Evolutionary conservation across 106 monocot species (phyloP), one percentile per base, ranked within the genome.

Genomic region (Apostasia ramifera): DNA sequence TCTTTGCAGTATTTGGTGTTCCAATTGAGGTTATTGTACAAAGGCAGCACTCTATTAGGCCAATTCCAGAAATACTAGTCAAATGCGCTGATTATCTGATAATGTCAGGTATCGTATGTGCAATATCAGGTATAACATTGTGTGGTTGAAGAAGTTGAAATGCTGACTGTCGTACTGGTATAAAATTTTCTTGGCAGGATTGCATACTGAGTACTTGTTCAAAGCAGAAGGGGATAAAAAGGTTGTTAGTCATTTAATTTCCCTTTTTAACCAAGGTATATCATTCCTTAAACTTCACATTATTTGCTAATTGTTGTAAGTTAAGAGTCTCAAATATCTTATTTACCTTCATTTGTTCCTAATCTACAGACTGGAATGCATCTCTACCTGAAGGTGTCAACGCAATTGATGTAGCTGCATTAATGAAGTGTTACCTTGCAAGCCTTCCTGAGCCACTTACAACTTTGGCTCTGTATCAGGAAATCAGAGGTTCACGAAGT

Each of bases 391-490:
- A 91, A 48, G 86, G 88, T 82, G 71, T 79, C 44, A 85, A 58
- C 44, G 76, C 95, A 53, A 59, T 80, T 48, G 84, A 95, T 54
- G 85, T 91, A 74, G 91, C 88, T 40, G 79, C 88, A 53, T 61
- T 88, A 39, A 76, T 95, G 41, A 95, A 95, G 69, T 91, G 81
- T 69, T 95, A 95, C 68, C 84, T 95, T 63, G 88, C 88, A 51
- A 88, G 88, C 70, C 85, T 95, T 57, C 95, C 95, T 71, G 91
- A 95, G 78, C 91, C 95, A 55, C 88, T 95, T 39, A 84, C 83
- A 52, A 95, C 95, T 26, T 95, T 91, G 71, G 46, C 71, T 61
- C 78, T 88, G 47, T 86, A 88, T 76, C 63, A 84, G 69, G 88
- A 91, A 66, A 88, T 91, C 71, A 88, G 82, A 88, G 74, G 71